A percentile compares a stretch with the other conserved stretches of the same genome.
Evolutionary conservation across 1,139 yeast species (phyloP).

Genomic region (Suhomyces maxii): DNA sequence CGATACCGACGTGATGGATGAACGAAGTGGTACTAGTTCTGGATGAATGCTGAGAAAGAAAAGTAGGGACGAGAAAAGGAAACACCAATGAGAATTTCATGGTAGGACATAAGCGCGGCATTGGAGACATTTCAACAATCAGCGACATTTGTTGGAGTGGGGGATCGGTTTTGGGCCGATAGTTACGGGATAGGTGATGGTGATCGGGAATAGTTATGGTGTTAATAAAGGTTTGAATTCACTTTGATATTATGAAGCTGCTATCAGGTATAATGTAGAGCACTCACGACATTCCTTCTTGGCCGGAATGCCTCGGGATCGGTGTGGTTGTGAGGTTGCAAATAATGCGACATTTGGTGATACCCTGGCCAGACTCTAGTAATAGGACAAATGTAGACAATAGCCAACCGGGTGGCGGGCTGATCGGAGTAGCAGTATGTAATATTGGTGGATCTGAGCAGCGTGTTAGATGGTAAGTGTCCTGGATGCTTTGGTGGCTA

Average conservation of each 20-base stretch:
- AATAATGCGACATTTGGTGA: neutral
- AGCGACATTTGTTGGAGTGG: neutral
- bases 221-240: too few species aligned
- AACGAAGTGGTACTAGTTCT: neutral
- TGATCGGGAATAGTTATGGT: too few species aligned
- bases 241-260: too few species aligned
- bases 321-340: neutral
- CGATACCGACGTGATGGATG: neutral
- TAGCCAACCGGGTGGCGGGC: slow-evolving; percentile 1
- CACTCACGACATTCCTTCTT: too few species aligned
- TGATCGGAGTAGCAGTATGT: too few species aligned
- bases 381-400: too few species aligned
- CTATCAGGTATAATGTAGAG: too few species aligned
- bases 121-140: neutral
- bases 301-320: neutral
- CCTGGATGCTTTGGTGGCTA: too few species aligned
- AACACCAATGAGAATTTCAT: slow-evolving; percentile 5
- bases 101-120: slow-evolving; percentile 1
- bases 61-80: slow-evolving; percentile 2
- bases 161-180: neutral
- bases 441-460: too few species aligned
- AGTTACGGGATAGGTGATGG: too few species aligned
- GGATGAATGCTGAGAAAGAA: slow-evolving; percentile 1
- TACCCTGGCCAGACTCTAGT: neutral
- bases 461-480: too few species aligned